These are phyloP conservation scores for Beta corolliflora DNA, from an alignment of 179 eudicot species.

Conservation along the genomic window DNA sequence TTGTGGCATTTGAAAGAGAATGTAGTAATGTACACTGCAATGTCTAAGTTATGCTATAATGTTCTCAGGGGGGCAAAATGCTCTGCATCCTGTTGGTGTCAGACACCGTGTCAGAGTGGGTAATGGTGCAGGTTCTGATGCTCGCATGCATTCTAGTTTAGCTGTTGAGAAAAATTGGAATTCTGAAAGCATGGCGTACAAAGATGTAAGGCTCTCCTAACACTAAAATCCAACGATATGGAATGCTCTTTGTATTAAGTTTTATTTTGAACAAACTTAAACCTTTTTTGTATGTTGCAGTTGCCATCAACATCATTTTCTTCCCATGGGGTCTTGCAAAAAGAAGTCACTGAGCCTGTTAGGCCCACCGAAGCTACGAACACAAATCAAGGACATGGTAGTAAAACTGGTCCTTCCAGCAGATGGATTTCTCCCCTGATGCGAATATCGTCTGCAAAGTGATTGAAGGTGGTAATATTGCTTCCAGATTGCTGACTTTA, in stretches of 20 bases:
- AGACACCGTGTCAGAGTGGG: conserved; percentile 63
- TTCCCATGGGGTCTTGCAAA: conserved; percentile 53
- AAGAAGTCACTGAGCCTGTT: conserved; percentile 54
- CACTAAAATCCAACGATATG: background rate
- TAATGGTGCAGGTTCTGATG: conserved; percentile 55
- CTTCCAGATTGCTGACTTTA: conserved; percentile 4
- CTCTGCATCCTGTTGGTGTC: conserved; percentile 50
- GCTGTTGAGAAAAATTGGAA: conserved; percentile 48
- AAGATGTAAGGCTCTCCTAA: conserved; percentile 52
- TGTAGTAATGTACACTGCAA: background rate
- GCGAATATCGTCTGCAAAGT: conserved; percentile 91
- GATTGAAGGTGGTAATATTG: conserved; percentile 36
- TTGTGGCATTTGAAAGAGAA: background rate
- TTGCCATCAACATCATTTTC: conserved; percentile 68
- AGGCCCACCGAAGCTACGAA: conserved; percentile 58
- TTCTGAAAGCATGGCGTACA: conserved; percentile 59
- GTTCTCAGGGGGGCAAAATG: conserved; percentile 47
- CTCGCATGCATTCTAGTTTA: conserved; percentile 65
- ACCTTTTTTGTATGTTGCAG: conserved; percentile 33
- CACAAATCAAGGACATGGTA: conserved; percentile 54
- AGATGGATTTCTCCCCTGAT: conserved; percentile 91
- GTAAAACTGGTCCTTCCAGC: conserved; percentile 75
- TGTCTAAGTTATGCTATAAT: conserved; percentile 7
- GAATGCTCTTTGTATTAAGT: background rate
- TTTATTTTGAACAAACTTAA: background rate